A percentile compares a stretch with the other conserved stretches of the same genome.
Conservation (phyloP, 257 asterid species). For the Capsicum baccatum region DNA sequence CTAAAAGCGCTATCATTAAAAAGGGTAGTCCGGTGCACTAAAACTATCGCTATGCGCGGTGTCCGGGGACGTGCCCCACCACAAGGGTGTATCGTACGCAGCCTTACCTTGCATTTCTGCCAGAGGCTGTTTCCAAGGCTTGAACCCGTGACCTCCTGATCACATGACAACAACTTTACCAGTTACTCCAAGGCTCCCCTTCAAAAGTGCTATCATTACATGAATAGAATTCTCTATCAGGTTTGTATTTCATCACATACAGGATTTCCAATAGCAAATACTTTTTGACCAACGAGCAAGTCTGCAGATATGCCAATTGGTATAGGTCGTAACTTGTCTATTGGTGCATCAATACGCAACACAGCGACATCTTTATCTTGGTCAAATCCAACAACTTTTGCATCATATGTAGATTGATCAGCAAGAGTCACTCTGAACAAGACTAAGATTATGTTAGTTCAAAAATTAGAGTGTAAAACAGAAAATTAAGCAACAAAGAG, state of each 20-base stretch:
- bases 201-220: background rate
- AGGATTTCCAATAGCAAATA: constrained; percentile 97
- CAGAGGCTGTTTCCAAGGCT: no score
- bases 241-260: constrained; percentile 48
- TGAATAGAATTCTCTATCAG: background rate
- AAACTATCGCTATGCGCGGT: no score
- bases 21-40: background rate
- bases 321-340: constrained; percentile 83
- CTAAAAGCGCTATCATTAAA: background rate
- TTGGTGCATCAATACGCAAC: constrained; percentile 70
- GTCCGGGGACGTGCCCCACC: no score
- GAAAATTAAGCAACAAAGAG: background rate
- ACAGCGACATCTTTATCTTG: constrained; percentile 99
- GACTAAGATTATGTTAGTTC: constrained; percentile 32
- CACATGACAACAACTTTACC: no score
- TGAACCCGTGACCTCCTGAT: no score
- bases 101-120: no score
- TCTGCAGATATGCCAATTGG: constrained; percentile 91
- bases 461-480: background rate
- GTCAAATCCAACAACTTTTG: constrained; percentile 93
- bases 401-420: constrained; percentile 91
- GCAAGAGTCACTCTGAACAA: constrained; percentile 80
- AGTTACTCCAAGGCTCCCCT: no score
- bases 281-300: constrained; percentile 99
- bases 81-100: no score